Percentiles rank a stretch among this genome's conserved stretches.
Evolutionary conservation across 2,329 filamentous ascomycete genomes (phyloP).

Genomic region (Xylariaceae sp.): DNA sequence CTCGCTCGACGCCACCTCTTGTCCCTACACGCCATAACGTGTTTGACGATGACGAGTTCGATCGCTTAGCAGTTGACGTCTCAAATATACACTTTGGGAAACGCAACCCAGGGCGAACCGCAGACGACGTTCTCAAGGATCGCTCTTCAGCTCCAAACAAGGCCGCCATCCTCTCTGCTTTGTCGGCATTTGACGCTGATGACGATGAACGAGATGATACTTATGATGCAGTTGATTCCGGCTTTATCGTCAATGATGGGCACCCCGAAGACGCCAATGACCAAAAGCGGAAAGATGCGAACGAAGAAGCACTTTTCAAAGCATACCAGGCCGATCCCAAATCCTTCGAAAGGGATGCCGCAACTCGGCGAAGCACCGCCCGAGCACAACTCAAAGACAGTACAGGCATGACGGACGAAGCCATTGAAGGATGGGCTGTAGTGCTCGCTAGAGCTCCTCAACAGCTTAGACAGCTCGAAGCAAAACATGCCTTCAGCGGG

Average conservation of each 20-base stretch:
- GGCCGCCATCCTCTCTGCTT: constrained; percentile 80
- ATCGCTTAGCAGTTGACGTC: constrained; percentile 62
- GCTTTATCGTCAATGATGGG: constrained; percentile 74
- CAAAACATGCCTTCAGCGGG: constrained; percentile 63
- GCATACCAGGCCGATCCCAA: constrained; percentile 62
- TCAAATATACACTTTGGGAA: constrained; percentile 78
- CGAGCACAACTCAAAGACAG: constrained; percentile 65
- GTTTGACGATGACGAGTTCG: constrained; percentile 77
- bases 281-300: constrained; percentile 41
- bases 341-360: constrained; percentile 67
- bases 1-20: constrained; percentile 55
- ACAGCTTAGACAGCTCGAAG: constrained; percentile 65
- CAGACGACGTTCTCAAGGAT: constrained; percentile 69
- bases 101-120: constrained; percentile 56
- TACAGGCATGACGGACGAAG: constrained; percentile 88
- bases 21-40: constrained; percentile 64
- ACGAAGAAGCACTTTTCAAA: constrained; percentile 70
- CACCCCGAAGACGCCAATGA: constrained; percentile 53
- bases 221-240: constrained; percentile 88
- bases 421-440: constrained; percentile 88
- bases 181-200: constrained; percentile 86
- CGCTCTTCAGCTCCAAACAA: constrained; percentile 65
- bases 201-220: constrained; percentile 97
- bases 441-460: constrained; percentile 75
- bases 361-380: constrained; percentile 60